Evolutionary conservation across 108 stramenopile genomes (phyloP), one percentile per base, ranked within the genome.

Genomic region (Aureococcus anophagefferens): DNA sequence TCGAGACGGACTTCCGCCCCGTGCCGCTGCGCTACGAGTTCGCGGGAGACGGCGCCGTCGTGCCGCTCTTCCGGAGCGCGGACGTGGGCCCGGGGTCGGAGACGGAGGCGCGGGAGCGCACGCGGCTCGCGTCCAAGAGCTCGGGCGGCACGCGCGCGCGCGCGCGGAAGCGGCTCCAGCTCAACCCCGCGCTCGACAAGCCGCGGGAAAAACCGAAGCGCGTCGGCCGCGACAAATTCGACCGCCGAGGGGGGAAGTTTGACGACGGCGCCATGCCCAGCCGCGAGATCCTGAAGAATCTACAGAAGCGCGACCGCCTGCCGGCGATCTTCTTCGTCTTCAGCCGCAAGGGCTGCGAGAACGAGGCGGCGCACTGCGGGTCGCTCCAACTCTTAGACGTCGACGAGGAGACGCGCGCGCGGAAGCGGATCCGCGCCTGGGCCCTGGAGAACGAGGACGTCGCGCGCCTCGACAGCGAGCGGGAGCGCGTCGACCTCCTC

Each of bases 291-390:
- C 7, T 11, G 7, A 18, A 1, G 7, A 11, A 59, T 1, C 25
- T 59, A 1, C 14, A 59, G 25, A 70, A 89, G 30, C 83, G 83
- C 40, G 77, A 94, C 59, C 66, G 91, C 35, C 73, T 96, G 14
- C 95, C 95, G 46, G 92, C 93, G 4, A 94, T 96, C 65, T 89
- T 96, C 72, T 96, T 96, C 78, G 87, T 94, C 45, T 96, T 96
- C 76, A 86, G 84, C 30, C 74, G 95, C n/a, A 84, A 80, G 45
- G 93, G 95, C 29, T 94, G 93, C 75, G 93, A 93, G 62, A 79
- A 89, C 67, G 93, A 93, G 1, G 93, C 93, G n/a, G 35, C 40
- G 33, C 44, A 78, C 59, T 66, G 80, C 35, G 0, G 45, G 35
- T 1, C 0, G 17, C 25, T 59, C 1, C 14, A 59, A 5, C 83